phyloP scores from a whole-genome alignment of 2,329 filamentous ascomycete genomes.

The Neospermospora avenae region DNA sequence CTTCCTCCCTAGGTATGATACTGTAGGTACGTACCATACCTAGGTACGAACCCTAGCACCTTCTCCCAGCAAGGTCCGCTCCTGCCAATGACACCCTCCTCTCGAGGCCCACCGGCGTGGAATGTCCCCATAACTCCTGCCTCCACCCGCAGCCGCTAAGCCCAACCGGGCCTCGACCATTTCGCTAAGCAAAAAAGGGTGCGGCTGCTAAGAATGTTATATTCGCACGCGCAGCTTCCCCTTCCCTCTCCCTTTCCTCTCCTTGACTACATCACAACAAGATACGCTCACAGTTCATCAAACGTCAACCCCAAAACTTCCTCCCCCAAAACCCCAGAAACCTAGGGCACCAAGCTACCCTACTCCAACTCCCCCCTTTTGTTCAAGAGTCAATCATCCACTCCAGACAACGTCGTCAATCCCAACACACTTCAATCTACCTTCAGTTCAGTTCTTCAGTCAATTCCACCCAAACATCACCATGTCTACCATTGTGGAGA shows the following conservation, averaged over 20 bases:
- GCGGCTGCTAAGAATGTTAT: slow-evolving; percentile 26
- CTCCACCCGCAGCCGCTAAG: slow-evolving; percentile 4
- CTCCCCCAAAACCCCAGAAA: slow-evolving; percentile 37
- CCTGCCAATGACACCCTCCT: neutral
- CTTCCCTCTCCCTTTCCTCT: slow-evolving; percentile 23
- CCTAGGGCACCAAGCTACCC: slow-evolving; percentile 92
- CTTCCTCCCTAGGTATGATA: too few relatives aligned
- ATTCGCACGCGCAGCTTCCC: slow-evolving; percentile 26
- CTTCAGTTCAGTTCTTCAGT: slow-evolving; percentile 51
- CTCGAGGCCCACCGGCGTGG: neutral
- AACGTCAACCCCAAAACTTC: slow-evolving; percentile 27
- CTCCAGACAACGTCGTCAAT: slow-evolving; percentile 41
- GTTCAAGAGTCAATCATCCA: slow-evolving; percentile 60
- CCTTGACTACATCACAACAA: slow-evolving; percentile 28
- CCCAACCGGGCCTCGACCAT: slow-evolving; percentile 12
- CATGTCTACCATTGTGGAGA: slow-evolving; percentile 84
- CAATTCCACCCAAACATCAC: slow-evolving; percentile 46
- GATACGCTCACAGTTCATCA: slow-evolving; percentile 33
- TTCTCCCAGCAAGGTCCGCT: slow-evolving; percentile 3
- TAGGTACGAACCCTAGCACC: too few relatives aligned
- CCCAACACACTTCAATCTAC: slow-evolving; percentile 35
- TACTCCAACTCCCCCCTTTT: slow-evolving; percentile 63
- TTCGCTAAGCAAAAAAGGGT: slow-evolving; percentile 18
- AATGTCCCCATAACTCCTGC: neutral
- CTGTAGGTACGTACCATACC: too few relatives aligned